phyloP scores from a whole-genome alignment of 176 grass and related monocot genomes.

The Oryza meridionalis region DNA sequence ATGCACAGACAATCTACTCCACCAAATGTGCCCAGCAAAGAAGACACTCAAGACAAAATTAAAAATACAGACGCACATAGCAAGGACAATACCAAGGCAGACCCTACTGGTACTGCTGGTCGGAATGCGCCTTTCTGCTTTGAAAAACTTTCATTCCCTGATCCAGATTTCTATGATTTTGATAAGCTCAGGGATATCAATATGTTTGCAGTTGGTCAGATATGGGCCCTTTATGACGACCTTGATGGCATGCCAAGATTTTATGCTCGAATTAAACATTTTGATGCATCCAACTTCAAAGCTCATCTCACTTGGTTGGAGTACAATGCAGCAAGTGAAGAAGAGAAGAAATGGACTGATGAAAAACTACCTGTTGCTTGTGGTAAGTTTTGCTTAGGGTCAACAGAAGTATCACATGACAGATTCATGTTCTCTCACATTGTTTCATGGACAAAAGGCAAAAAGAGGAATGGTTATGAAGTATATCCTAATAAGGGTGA shows the following conservation, averaged over 20 bases:
- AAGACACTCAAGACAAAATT: slow-evolving; percentile 28
- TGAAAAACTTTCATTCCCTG: slow-evolving; percentile 52
- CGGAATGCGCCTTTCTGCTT: slow-evolving; percentile 34
- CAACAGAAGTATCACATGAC: slow-evolving; percentile 55
- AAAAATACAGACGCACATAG: slow-evolving; percentile 39
- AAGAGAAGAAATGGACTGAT: slow-evolving; percentile 58
- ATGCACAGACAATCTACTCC: too few relatives aligned
- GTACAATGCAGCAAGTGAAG: slow-evolving; percentile 40
- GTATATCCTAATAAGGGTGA: slow-evolving; percentile 79
- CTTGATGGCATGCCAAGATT: slow-evolving; percentile 91
- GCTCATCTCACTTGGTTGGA: slow-evolving; percentile 75
- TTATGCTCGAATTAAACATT: slow-evolving; percentile 74
- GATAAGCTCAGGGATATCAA: slow-evolving; percentile 65
- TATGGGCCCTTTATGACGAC: slow-evolving; percentile 90
- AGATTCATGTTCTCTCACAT: slow-evolving; percentile 85
- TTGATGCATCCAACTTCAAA: slow-evolving; percentile 61
- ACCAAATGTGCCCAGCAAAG: too few relatives aligned
- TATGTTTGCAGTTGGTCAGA: slow-evolving; percentile 69
- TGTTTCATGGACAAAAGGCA: slow-evolving; percentile 62
- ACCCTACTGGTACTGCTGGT: slow-evolving; percentile 41
- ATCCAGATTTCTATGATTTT: slow-evolving; percentile 89
- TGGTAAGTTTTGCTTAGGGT: slow-evolving; percentile 65
- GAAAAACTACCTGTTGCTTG: slow-evolving; percentile 82
- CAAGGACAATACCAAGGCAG: slow-evolving; percentile 27
- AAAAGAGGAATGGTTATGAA: slow-evolving; percentile 61